Evolutionary conservation across 768 basidiomycete species (phyloP), one percentile per base, ranked within the genome.

Genomic region (Suillus luteus): DNA sequence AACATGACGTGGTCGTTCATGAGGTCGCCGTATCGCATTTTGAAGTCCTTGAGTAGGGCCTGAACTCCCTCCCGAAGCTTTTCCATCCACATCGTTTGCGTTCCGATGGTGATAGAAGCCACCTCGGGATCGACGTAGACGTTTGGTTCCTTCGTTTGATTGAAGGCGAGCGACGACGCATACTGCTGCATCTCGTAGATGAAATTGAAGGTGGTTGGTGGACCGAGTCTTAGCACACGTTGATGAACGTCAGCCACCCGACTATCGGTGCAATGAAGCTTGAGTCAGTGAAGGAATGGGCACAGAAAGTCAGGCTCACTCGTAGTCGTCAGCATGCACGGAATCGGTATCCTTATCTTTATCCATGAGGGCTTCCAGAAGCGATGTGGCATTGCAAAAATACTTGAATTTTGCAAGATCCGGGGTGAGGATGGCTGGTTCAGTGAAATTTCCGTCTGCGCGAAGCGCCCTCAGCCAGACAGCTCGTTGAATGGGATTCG

Each of bases 181-280:
- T 27, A 51, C 27, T 51, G 49, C 27, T 51, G 49, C 49, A 51
- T 51, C 22, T 49, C 14, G 1, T 49, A 49, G 3, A 49, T 14
- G 14, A 15, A 24, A 1, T 49, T 49, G 3, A 49, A 51, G 3
- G 49, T 31, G 14, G 27, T 27, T 0, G 27, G 27, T 9, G 14
- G 15, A 9, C 49, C 15, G 3, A 51, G 49, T 1, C 15, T 1
- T 1, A 51, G 15, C 8, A 17, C 49, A 0, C 15, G 15, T 0
- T 51, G 15, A 31, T 51, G 49, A 9, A 51, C 5, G 8, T 1
- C 1, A 1, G 27, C 15, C 3, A 51, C 27, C 1, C 15, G 8
- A 1, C 49, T 51, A 8, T 15, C 10, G 19, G 11, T 14, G 22
- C n/a, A 12, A 6, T 0, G 6, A 1, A 1, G 5, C 2, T 1